These are phyloP conservation scores for Coffea canephora DNA, from an alignment of 257 asterid genomes.

Conservation along the genomic window DNA sequence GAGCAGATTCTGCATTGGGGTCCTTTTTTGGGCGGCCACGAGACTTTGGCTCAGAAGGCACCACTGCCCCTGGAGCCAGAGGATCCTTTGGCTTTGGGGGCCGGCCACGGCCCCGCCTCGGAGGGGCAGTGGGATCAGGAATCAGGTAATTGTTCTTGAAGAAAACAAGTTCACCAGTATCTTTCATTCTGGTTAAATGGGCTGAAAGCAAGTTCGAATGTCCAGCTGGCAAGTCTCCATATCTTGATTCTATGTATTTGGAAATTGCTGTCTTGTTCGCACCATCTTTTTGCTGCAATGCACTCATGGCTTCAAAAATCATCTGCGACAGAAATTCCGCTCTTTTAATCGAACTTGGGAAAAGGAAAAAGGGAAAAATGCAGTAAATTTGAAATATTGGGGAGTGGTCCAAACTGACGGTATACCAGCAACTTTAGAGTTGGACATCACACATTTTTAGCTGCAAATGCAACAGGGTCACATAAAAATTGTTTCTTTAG, in stretches of 20 bases:
- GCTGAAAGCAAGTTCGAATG: slow-evolving; percentile 56
- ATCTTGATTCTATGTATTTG: slow-evolving; percentile 63
- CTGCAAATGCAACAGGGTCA: slow-evolving; percentile 3
- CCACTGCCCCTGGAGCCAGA: slow-evolving; percentile 30
- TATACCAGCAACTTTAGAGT: slow-evolving; percentile 7
- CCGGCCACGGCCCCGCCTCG: slow-evolving; percentile 76
- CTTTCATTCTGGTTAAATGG: slow-evolving; percentile 57
- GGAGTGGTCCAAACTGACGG: slow-evolving; percentile 2
- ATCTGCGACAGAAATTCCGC: slow-evolving; percentile 39
- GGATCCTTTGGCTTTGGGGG: slow-evolving; percentile 72
- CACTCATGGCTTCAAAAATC: slow-evolving; percentile 75
- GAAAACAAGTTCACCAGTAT: slow-evolving; percentile 57
- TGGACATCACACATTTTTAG: slow-evolving; percentile 6
- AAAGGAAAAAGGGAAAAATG: no score
- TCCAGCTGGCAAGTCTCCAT: slow-evolving; percentile 64
- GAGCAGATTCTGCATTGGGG: slow-evolving; percentile 63
- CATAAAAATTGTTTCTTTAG: slow-evolving; percentile 6
- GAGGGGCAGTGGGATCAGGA: slow-evolving; percentile 60
- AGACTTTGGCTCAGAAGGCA: slow-evolving; percentile 44
- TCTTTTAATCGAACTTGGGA: neutral
- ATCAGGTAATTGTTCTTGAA: slow-evolving; percentile 67
- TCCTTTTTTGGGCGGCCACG: slow-evolving; percentile 86
- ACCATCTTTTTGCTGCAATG: slow-evolving; percentile 57
- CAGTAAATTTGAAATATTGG: neutral
- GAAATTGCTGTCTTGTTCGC: slow-evolving; percentile 70